phyloP scores from a whole-genome alignment of 108 stramenopile genomes.

The Fistulifera solaris region DNA sequence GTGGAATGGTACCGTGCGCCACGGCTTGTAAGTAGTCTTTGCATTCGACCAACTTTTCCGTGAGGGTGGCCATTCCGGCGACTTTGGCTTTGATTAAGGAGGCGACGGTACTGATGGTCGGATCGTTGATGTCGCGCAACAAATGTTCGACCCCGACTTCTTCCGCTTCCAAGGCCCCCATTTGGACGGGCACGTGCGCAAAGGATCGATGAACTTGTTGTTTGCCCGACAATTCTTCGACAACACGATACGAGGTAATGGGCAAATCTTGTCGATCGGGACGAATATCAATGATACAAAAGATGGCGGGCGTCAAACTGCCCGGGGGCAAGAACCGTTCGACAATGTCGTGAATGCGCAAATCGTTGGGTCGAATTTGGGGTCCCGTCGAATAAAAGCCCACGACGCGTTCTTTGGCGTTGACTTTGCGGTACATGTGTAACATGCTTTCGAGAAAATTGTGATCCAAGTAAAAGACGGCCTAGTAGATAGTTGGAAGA shows the following conservation, averaged over 20 bases:
- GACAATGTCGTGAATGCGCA: conserved; percentile 78
- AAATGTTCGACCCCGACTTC: conserved; percentile 99
- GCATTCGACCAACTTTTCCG: conserved; percentile 88
- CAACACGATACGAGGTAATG: conserved; percentile 90
- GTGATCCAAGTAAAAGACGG: conserved; percentile 97
- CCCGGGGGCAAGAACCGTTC: conserved; percentile 52
- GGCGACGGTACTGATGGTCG: conserved; percentile 90
- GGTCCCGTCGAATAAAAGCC: conserved; percentile 95
- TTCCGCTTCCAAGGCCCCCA: conserved; percentile 96
- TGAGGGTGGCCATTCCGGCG: conserved; percentile 79
- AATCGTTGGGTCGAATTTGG: conserved; percentile 83
- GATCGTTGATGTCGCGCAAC: conserved; percentile 98
- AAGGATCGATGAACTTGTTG: conserved; percentile 80
- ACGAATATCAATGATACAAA: conserved; percentile 97
- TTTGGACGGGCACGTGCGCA: conserved; percentile 83
- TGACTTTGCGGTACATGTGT: conserved; percentile 74
- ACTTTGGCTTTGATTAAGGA: conserved; percentile 91
- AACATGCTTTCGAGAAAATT: conserved; percentile 92
- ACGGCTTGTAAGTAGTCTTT: conserved; percentile 84
- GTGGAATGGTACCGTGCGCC: conserved; percentile 39
- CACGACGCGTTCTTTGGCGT: conserved; percentile 87
- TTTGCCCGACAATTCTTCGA: conserved; percentile 59
- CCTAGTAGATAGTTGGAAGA: conserved; percentile 7
- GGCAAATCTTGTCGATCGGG: conserved; percentile 89
- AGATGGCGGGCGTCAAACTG: conserved; percentile 69